Evolutionary conservation across 176 grass and related monocot species (phyloP).

Genomic region (Avena sativa): DNA sequence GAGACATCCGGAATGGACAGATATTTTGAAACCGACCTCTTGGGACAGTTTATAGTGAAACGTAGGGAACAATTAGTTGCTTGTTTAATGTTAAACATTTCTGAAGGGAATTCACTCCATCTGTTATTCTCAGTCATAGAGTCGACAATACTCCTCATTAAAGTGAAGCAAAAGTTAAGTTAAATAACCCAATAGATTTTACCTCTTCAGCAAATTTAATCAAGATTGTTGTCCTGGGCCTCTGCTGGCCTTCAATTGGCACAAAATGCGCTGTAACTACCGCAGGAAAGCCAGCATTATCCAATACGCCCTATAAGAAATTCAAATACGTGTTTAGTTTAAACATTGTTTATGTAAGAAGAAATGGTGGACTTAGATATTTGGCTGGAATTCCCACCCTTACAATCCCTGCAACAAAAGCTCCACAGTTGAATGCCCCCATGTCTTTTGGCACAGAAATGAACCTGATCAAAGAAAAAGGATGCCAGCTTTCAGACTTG

Average conservation of each 20-base stretch:
- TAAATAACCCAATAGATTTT: constrained; percentile 21
- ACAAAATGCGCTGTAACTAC: constrained; percentile 94
- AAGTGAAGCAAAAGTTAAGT: constrained; percentile 20
- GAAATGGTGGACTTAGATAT: constrained; percentile 4
- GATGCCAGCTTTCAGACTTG: neutral
- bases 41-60: neutral
- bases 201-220: constrained; percentile 99
- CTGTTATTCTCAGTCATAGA: constrained; percentile 10
- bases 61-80: neutral
- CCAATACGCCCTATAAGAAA: constrained; percentile 76
- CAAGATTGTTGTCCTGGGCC: constrained; percentile 93
- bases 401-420: constrained; percentile 97
- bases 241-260: constrained; percentile 87
- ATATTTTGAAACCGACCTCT: neutral
- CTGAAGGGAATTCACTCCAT: neutral
- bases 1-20: neutral
- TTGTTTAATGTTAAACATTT: constrained; percentile 1
- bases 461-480: constrained; percentile 68
- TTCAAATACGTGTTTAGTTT: constrained; percentile 10
- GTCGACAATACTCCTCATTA: neutral
- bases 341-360: constrained; percentile 21
- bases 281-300: constrained; percentile 84
- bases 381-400: constrained; percentile 56
- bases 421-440: constrained; percentile 97
- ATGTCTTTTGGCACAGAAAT: constrained; percentile 98